Evolutionary conservation across 192 early-diverging fungal species (phyloP).

Genomic region (Coemansia sp.): DNA sequence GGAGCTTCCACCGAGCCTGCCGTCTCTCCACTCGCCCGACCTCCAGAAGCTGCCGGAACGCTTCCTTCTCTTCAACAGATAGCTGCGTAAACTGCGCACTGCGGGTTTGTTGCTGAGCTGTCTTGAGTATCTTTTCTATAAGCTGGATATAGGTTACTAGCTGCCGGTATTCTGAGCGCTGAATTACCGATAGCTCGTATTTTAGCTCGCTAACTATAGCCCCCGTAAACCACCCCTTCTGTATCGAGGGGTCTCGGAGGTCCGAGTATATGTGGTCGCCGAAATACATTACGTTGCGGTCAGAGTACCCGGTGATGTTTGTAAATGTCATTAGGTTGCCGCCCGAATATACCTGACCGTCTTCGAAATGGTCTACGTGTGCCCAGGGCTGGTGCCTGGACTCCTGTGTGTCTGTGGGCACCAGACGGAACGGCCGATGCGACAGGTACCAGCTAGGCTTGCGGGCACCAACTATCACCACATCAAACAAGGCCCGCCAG

Average conservation of each 20-base stretch:
- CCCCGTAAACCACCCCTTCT: slow-evolving; percentile 63
- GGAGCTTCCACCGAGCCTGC: slow-evolving; percentile 45
- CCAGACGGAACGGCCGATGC: slow-evolving; percentile 59
- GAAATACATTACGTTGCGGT: slow-evolving; percentile 61
- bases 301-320: slow-evolving; percentile 56
- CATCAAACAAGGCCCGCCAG: slow-evolving; percentile 64
- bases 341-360: slow-evolving; percentile 61
- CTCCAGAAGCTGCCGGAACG: slow-evolving; percentile 47
- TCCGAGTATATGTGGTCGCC: slow-evolving; percentile 67
- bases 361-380: slow-evolving; percentile 53
- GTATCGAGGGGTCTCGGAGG: slow-evolving; percentile 59
- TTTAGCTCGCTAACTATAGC: slow-evolving; percentile 61
- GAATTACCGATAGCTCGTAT: slow-evolving; percentile 56
- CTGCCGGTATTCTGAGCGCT: slow-evolving; percentile 53
- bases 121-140: slow-evolving; percentile 57
- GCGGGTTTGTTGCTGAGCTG: slow-evolving; percentile 56
- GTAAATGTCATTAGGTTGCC: slow-evolving; percentile 60
- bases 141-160: slow-evolving; percentile 55
- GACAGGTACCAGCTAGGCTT: slow-evolving; percentile 62
- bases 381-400: slow-evolving; percentile 46
- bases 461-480: slow-evolving; percentile 58
- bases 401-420: slow-evolving; percentile 26
- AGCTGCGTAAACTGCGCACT: slow-evolving; percentile 19
- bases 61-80: slow-evolving; percentile 21
- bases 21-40: slow-evolving; percentile 53